Percentiles rank a stretch among this genome's conserved stretches.
phyloP scores from a whole-genome alignment of 257 asterid species.

The Osmanthus fragrans region DNA sequence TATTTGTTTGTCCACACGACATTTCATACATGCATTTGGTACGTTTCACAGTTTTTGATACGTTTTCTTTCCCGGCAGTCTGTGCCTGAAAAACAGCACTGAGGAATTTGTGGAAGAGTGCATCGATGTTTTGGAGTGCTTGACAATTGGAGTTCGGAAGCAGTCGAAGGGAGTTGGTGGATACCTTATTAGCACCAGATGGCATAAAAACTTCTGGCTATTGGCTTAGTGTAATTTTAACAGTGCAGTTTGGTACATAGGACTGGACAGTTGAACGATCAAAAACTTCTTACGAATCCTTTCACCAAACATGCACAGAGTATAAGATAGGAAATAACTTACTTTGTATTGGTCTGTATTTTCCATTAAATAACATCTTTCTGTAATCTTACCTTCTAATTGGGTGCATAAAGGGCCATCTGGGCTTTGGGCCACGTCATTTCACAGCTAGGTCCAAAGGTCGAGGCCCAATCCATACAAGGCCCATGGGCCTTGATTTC shows the following conservation, averaged over 20 bases:
- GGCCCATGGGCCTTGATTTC: no score
- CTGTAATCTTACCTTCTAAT: constrained; percentile 3
- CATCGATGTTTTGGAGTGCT: constrained; percentile 67
- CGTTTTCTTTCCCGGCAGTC: constrained; percentile 38
- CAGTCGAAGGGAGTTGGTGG: constrained; percentile 85
- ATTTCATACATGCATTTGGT: neutral
- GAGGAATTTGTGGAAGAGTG: constrained; percentile 79
- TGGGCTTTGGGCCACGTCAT: no score
- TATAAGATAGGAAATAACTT: neutral
- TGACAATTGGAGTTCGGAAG: constrained; percentile 83
- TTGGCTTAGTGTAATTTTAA: constrained; percentile 44
- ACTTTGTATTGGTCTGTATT: constrained; percentile 2
- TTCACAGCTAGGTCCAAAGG: no score
- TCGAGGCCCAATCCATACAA: no score
- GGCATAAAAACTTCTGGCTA: constrained; percentile 98
- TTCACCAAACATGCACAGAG: neutral
- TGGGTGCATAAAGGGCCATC: no score
- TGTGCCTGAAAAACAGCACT: constrained; percentile 53
- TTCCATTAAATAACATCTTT: neutral
- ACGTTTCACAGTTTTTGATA: constrained; percentile 12
- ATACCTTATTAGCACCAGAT: constrained; percentile 84
- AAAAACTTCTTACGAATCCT: neutral
- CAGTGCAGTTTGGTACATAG: neutral
- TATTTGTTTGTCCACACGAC: neutral
- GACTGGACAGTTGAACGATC: neutral